Percentiles rank a stretch among this genome's conserved stretches.
Conservation (phyloP, 2,329 filamentous ascomycete genomes). For the Nemania serpens region DNA sequence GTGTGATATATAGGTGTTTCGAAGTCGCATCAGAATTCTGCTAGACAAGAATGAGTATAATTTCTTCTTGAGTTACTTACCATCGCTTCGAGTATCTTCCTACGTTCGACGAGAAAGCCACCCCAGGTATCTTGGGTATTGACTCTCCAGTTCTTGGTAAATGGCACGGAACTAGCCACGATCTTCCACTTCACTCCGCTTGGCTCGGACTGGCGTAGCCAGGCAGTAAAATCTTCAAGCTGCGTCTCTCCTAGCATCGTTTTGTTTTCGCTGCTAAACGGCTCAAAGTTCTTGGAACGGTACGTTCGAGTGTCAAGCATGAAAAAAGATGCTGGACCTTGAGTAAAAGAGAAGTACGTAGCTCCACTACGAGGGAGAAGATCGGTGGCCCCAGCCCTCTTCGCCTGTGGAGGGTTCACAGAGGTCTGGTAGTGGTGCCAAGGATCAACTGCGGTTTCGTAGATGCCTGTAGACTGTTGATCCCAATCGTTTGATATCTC, state of each 20-base stretch:
- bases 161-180: slow-evolving; percentile 85
- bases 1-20: background rate
- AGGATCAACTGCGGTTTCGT: slow-evolving; percentile 77
- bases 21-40: no score
- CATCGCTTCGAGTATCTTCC: slow-evolving; percentile 82
- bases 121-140: slow-evolving; percentile 92
- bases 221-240: slow-evolving; percentile 77
- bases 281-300: slow-evolving; percentile 68
- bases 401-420: slow-evolving; percentile 76
- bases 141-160: slow-evolving; percentile 96
- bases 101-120: slow-evolving; percentile 83
- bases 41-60: no score
- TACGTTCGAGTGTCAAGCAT: slow-evolving; percentile 91
- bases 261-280: slow-evolving; percentile 68
- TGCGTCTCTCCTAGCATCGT: slow-evolving; percentile 87
- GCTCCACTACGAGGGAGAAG: slow-evolving; percentile 53
- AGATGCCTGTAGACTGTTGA: slow-evolving; percentile 78
- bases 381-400: slow-evolving; percentile 50
- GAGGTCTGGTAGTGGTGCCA: slow-evolving; percentile 85
- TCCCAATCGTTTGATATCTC: slow-evolving; percentile 97
- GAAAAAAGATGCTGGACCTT: slow-evolving; percentile 93
- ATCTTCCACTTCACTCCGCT: slow-evolving; percentile 90
- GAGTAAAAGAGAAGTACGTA: slow-evolving; percentile 87
- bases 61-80: background rate
- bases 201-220: slow-evolving; percentile 73